Evolutionary conservation across 768 basidiomycete genomes (phyloP).

Genomic region (Calocera viscosa): DNA sequence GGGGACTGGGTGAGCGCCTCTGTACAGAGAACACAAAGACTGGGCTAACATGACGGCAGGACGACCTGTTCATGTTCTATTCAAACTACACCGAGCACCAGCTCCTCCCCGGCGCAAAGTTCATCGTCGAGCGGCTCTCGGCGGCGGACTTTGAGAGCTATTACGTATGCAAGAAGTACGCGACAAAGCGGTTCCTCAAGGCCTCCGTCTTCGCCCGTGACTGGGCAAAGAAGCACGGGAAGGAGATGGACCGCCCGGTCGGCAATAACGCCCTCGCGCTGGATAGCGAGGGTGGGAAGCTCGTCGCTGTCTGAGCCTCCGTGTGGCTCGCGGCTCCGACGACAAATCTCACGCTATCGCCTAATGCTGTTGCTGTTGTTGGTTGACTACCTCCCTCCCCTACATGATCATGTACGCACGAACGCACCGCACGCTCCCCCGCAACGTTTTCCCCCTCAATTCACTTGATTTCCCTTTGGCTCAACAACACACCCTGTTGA

Average conservation of each 20-base stretch:
- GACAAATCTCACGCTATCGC: no score
- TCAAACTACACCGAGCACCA: slow-evolving; percentile 86
- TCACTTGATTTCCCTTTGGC: not conserved
- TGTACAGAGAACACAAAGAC: not conserved
- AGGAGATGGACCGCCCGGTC: not conserved
- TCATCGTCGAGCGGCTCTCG: slow-evolving; percentile 71
- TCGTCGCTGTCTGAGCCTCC: no score
- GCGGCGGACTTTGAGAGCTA: slow-evolving; percentile 68
- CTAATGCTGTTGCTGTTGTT: no score
- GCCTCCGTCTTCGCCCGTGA: slow-evolving; percentile 38
- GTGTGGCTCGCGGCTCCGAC: no score
- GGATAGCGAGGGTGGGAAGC: no score
- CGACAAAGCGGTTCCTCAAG: slow-evolving; percentile 95
- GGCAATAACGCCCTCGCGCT: no score
- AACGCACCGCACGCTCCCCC: no score
- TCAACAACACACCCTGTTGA: not conserved
- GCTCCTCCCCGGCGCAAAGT: slow-evolving; percentile 62
- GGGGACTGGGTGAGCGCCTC: slow-evolving; percentile 78
- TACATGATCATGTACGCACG: no score
- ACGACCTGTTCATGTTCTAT: slow-evolving; percentile 82
- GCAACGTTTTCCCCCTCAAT: not conserved
- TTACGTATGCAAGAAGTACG: slow-evolving; percentile 92
- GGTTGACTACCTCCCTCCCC: no score
- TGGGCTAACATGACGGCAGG: slow-evolving; percentile 35
- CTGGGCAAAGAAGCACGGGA: slow-evolving; percentile 27